These are phyloP conservation scores for Yamadazyma sp. DNA, from an alignment of 805 yeast genomes.

Conservation along the genomic window DNA sequence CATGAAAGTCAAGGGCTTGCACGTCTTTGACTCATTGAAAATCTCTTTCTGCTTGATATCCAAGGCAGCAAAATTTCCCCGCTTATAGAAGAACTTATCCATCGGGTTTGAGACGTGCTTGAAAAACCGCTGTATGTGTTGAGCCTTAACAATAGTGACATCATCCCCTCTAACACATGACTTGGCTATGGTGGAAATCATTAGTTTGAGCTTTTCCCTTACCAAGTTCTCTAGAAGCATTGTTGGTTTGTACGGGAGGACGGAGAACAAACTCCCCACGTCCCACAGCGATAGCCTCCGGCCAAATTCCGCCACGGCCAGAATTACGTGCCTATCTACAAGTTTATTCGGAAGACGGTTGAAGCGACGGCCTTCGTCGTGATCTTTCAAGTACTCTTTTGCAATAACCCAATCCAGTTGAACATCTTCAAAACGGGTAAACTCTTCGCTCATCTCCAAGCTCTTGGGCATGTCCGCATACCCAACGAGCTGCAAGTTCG, in stretches of 20 bases:
- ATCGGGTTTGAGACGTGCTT: slow-evolving; percentile 1
- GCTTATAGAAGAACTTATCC: slow-evolving; percentile 2
- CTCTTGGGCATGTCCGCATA: slow-evolving; percentile 53
- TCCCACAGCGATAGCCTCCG: background rate
- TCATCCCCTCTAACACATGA: background rate
- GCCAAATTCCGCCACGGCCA: slow-evolving; percentile 3
- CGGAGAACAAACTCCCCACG: background rate
- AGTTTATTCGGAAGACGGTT: slow-evolving; percentile 1
- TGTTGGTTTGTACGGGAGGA: slow-evolving; percentile 1
- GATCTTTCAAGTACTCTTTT: slow-evolving; percentile 19
- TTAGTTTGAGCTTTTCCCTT: background rate
- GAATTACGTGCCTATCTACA: slow-evolving; percentile 1
- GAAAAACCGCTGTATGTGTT: background rate
- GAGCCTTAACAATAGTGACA: background rate
- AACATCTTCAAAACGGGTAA: slow-evolving; percentile 44
- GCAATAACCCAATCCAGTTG: slow-evolving; percentile 27
- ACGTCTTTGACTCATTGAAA: background rate
- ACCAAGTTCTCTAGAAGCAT: slow-evolving; percentile 4
- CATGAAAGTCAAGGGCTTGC: background rate
- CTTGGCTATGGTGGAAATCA: background rate
- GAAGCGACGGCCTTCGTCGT: slow-evolving; percentile 18
- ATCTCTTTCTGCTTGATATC: slow-evolving; percentile 4
- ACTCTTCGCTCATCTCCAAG: slow-evolving; percentile 48
- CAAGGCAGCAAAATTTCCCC: slow-evolving; percentile 4
- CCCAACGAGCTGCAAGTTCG: slow-evolving; percentile 22